Percentiles rank a stretch among this genome's conserved stretches.
These are phyloP conservation scores for Colletotrichum simmondsii DNA, from an alignment of 2,329 filamentous ascomycete genomes.

Conservation along the genomic window DNA sequence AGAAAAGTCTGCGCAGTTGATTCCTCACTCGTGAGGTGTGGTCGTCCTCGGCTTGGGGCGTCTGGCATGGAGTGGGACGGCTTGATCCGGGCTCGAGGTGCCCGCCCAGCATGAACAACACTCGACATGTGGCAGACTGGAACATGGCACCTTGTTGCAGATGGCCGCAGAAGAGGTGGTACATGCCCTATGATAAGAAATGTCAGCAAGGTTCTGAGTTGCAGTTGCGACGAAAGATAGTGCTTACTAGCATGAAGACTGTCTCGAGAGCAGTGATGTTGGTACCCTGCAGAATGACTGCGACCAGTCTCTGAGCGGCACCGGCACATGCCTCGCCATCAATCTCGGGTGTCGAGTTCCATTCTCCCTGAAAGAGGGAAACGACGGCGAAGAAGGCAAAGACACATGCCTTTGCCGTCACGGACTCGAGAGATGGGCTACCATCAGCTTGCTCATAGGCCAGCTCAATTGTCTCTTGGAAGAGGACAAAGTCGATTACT, in stretches of 20 bases:
- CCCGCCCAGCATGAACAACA: constrained; percentile 60
- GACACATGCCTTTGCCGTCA: constrained; percentile 57
- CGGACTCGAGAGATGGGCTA: constrained; percentile 38
- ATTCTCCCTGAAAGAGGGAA: constrained; percentile 38
- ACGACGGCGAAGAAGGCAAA: constrained; percentile 58
- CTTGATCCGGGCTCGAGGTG: constrained; percentile 43
- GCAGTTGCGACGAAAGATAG: not conserved
- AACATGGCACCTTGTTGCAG: constrained; percentile 57
- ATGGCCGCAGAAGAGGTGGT: constrained; percentile 57
- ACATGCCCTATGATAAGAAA: constrained; percentile 45
- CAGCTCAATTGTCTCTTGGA: constrained; percentile 53
- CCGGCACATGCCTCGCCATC: constrained; percentile 53
- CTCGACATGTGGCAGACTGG: constrained; percentile 56
- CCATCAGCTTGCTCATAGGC: constrained; percentile 51
- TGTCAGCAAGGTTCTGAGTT: not conserved
- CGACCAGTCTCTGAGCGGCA: constrained; percentile 54
- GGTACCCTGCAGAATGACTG: constrained; percentile 54
- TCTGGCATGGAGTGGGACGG: constrained; percentile 32
- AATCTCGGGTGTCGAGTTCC: constrained; percentile 37
- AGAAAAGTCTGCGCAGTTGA: constrained; percentile 59
- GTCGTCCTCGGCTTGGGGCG: constrained; percentile 12
- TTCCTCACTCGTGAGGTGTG: constrained; percentile 40
- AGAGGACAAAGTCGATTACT: constrained; percentile 57
- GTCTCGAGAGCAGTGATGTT: constrained; percentile 57
- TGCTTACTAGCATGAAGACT: constrained; percentile 58